phyloP scores from a whole-genome alignment of 345 rosid genomes.

The Jatropha curcas region DNA sequence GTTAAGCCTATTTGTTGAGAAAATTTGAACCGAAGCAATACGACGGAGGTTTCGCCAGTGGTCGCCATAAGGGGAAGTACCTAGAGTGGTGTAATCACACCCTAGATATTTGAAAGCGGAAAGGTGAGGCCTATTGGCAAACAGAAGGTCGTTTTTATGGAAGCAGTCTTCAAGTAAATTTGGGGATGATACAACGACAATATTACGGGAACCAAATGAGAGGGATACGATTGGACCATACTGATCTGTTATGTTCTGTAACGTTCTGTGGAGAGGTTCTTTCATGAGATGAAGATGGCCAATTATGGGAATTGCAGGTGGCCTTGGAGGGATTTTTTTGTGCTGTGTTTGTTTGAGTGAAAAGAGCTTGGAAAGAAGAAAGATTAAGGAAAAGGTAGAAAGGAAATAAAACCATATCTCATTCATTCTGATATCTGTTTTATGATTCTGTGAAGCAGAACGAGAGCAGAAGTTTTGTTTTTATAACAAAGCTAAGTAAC shows the following conservation, averaged over 20 bases:
- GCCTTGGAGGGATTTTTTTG: slow-evolving; percentile 6
- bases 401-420: neutral
- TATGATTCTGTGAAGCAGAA: no score
- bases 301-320: slow-evolving; percentile 2
- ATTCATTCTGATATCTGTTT: neutral
- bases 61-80: neutral
- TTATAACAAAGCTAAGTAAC: no score
- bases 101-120: neutral
- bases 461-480: no score
- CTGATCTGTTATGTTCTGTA: neutral
- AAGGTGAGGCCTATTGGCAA: neutral
- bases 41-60: slow-evolving; percentile 20
- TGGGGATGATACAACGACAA: neutral
- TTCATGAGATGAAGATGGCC: slow-evolving; percentile 11
- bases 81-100: neutral
- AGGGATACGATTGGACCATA: neutral
- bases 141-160: neutral
- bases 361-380: neutral
- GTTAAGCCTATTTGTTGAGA: slow-evolving; percentile 4
- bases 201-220: neutral
- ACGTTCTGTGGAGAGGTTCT: slow-evolving; percentile 1
- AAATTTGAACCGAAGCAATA: neutral
- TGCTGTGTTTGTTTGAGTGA: neutral
- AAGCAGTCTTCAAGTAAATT: neutral
- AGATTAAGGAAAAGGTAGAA: neutral